phyloP scores from a whole-genome alignment of 208 protist genomes.

The Trypanosoma melophagium region DNA sequence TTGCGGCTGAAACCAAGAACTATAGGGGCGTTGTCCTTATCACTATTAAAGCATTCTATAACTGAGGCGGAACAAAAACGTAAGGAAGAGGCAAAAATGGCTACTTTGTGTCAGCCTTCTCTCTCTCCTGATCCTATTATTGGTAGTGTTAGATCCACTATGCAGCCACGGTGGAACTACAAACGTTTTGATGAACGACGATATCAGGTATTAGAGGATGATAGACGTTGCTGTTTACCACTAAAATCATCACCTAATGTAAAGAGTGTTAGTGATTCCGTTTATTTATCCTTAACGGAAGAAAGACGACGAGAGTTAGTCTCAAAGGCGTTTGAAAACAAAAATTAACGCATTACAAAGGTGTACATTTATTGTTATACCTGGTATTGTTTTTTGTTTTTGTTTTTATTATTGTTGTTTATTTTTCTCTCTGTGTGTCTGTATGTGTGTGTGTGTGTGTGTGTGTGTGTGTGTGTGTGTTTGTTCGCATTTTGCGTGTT shows the following conservation, averaged over 20 bases:
- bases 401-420: not conserved
- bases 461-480: not conserved
- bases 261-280: not conserved
- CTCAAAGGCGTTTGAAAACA: not conserved
- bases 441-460: not conserved
- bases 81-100: constrained; percentile 6
- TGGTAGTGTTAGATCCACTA: constrained; percentile 44
- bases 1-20: constrained; percentile 60
- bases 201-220: constrained; percentile 24
- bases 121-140: constrained; percentile 35
- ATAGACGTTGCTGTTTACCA: constrained; percentile 13
- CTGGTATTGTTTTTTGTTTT: not conserved
- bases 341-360: too few relatives aligned
- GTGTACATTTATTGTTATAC: not conserved
- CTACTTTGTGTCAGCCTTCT: constrained; percentile 14
- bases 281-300: constrained; percentile 8
- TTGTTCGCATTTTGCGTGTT: constrained; percentile 7
- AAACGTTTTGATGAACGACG: constrained; percentile 42
- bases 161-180: constrained; percentile 51
- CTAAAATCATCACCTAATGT: constrained; percentile 5
- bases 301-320: constrained; percentile 27
- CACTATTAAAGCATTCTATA: constrained; percentile 24
- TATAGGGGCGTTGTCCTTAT: constrained; percentile 47
- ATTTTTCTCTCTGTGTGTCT: constrained; percentile 2
- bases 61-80: constrained; percentile 7